phyloP scores from a whole-genome alignment of 805 yeast genomes.

The Ogataea nonfermentans region DNA sequence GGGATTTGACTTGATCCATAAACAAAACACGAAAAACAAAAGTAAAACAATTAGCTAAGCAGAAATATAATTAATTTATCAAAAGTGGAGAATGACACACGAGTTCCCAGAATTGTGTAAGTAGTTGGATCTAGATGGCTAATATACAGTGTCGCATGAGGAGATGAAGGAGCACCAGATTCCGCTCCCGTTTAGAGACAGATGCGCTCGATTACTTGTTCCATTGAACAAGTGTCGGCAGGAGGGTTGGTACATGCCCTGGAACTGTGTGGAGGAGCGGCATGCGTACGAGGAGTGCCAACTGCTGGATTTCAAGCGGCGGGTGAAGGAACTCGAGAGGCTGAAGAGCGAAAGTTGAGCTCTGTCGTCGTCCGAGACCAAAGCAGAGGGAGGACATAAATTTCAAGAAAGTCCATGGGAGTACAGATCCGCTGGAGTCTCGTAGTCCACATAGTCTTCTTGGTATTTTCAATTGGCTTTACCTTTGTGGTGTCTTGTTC shows the following conservation, averaged over 20 bases:
- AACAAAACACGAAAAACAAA: conserved; percentile 9
- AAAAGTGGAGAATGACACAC: conserved; percentile 10
- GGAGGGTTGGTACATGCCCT: conserved; percentile 57
- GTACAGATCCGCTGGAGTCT: no score
- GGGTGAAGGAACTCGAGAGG: conserved; percentile 68
- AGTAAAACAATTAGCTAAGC: conserved; percentile 3
- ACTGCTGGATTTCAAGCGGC: conserved; percentile 74
- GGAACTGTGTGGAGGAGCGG: conserved; percentile 75
- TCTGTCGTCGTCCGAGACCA: no score
- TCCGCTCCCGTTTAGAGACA: conserved; percentile 77
- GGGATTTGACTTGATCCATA: conserved; percentile 3
- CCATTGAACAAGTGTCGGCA: conserved; percentile 62
- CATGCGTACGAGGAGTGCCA: conserved; percentile 85
- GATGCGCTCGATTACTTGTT: conserved; percentile 68
- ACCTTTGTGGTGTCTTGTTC: no score
- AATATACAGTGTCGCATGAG: conserved; percentile 64
- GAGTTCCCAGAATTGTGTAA: conserved; percentile 42
- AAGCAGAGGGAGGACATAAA: no score
- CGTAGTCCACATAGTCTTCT: no score
- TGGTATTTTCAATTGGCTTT: no score
- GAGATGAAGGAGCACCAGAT: conserved; percentile 78
- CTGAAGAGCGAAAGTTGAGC: conserved; percentile 40
- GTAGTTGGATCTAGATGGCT: conserved; percentile 20
- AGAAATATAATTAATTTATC: not conserved
- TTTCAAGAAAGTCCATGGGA: no score